Evolutionary conservation across 1,284 basidiomycete genomes (phyloP).

Genomic region (Ceratobasidium sp.): DNA sequence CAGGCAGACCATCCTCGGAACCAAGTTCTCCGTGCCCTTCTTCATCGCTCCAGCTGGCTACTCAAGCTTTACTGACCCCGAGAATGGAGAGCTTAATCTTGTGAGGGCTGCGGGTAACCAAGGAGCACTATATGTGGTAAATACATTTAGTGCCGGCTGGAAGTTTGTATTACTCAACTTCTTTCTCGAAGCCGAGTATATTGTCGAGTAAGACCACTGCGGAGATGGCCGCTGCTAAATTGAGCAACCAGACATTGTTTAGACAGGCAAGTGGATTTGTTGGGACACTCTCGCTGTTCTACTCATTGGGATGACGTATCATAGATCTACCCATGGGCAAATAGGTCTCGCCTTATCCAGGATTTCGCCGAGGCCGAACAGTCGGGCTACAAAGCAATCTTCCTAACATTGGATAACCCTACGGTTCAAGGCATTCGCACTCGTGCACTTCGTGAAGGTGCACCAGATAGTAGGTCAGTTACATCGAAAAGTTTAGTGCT

Average conservation of each 20-base stretch:
- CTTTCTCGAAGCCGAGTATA: conserved; percentile 13
- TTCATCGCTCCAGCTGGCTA: conserved; percentile 25
- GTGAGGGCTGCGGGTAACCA: conserved; percentile 1
- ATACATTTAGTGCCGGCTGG: background rate
- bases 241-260: conserved; percentile 13
- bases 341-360: background rate
- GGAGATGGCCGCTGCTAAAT: conserved; percentile 1
- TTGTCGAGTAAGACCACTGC: conserved; percentile 20
- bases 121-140: conserved; percentile 12
- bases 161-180: background rate
- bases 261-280: background rate
- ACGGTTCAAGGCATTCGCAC: conserved; percentile 47
- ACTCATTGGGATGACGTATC: background rate
- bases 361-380: conserved; percentile 13
- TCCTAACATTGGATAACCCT: conserved; percentile 45
- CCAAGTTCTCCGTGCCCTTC: conserved; percentile 17
- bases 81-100: conserved; percentile 27
- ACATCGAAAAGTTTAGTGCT: background rate
- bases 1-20: conserved; percentile 18
- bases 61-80: conserved; percentile 17
- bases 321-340: conserved; percentile 28
- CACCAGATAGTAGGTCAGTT: conserved; percentile 27
- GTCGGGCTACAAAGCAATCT: conserved; percentile 23
- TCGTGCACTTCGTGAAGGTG: conserved; percentile 43
- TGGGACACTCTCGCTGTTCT: background rate